Evolutionary conservation across 257 asterid species (phyloP), one percentile per base, ranked within the genome.

Genomic region (Nicotiana noctiflora): DNA sequence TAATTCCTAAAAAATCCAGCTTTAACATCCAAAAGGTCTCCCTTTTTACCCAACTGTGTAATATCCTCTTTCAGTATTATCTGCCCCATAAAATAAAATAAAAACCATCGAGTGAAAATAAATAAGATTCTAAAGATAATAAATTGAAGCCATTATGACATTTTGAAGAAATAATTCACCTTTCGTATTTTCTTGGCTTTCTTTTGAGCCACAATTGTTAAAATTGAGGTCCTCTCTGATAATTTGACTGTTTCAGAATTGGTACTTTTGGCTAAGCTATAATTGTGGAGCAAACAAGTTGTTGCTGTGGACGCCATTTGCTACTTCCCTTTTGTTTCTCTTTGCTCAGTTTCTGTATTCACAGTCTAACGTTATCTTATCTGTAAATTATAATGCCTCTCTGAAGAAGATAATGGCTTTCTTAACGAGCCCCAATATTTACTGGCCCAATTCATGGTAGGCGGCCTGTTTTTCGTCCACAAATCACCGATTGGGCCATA

Each of bases 61-160:
- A 95, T 95, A 86, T 95, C 97, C 85, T 95, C 98, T 88, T 92
- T 92, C 94, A 95, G 78, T 88, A 92, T 92, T 86, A 95, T 86
- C 99, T 92, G 81, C 81, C 82, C 53, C 79, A 81, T 37, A 46
- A 79, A 25, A n/a, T n/a, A n/a, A 55, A 32, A 57, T 11, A 15
- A 14, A 11, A 17, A 68, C 2, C 25, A 72, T 14, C 23, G 9
- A 72, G 77, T n/a, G n/a, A n/a, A n/a, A n/a, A n/a, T n/a, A n/a
- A n/a, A n/a, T n/a, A n/a, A n/a, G n/a, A n/a, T 60, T 72, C 21
- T 5, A 14, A 67, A 8, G 19, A 37, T 10, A 11, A 68, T 11
- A 23, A 12, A 0, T 44, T 4, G 13, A 72, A 72, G 4, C 40
- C 37, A 72, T 46, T 23, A 46, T 72, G 4, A 46, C 14, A 46